These are phyloP conservation scores for Lecanicillium sp. DNA, from an alignment of 2,329 filamentous ascomycete species.

Conservation along the genomic window DNA sequence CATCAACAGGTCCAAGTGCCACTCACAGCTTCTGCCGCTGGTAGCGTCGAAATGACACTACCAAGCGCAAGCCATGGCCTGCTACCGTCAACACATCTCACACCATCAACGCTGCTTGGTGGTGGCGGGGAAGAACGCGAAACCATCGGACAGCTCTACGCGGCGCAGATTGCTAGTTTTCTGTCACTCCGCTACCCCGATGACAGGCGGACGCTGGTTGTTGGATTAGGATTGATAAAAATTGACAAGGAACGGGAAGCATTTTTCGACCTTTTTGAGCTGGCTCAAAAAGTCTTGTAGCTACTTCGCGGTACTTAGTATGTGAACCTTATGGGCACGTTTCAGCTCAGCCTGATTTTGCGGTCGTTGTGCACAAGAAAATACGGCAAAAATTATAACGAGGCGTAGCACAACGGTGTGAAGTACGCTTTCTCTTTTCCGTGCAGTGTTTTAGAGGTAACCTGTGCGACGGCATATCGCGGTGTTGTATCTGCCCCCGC, in stretches of 20 bases:
- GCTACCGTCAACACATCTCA: constrained; percentile 75
- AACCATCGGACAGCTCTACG: constrained; percentile 79
- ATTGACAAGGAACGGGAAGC: constrained; percentile 46
- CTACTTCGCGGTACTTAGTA: not conserved
- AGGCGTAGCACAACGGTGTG: too few relatives aligned
- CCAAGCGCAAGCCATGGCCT: constrained; percentile 39
- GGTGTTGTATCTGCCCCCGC: too few relatives aligned
- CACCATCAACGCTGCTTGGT: constrained; percentile 80
- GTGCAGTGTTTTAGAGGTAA: too few relatives aligned
- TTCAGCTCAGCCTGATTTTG: not conserved
- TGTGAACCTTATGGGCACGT: not conserved
- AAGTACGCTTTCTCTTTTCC: too few relatives aligned
- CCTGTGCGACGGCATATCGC: too few relatives aligned
- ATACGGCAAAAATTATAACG: too few relatives aligned
- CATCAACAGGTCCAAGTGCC: constrained; percentile 65
- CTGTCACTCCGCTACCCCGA: constrained; percentile 66
- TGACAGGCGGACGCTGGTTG: constrained; percentile 53
- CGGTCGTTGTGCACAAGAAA: too few relatives aligned
- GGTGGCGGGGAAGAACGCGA: constrained; percentile 75
- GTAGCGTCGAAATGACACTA: constrained; percentile 54
- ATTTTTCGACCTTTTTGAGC: constrained; percentile 60
- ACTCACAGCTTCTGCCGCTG: constrained; percentile 60
- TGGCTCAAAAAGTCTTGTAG: constrained; percentile 52
- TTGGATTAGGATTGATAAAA: constrained; percentile 54
- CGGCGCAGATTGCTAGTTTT: constrained; percentile 79